Conservation (phyloP, 2,329 filamentous ascomycete species). For the Claviceps africana region DNA sequence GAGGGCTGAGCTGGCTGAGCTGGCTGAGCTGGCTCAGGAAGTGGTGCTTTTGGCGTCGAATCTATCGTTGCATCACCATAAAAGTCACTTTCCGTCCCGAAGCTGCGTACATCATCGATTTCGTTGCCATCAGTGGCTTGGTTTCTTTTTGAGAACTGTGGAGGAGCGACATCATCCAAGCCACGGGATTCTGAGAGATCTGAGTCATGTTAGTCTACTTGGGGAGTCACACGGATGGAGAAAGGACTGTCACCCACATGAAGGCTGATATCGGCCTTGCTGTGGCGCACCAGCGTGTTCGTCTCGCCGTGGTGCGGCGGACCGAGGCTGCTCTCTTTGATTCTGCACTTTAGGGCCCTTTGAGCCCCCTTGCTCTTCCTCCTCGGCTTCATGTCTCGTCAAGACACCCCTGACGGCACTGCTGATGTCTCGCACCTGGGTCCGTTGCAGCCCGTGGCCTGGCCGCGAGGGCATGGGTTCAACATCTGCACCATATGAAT, state of each 20-base stretch:
- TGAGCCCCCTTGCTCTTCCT: conserved; percentile 6
- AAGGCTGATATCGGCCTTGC: background rate
- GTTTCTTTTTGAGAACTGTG: background rate
- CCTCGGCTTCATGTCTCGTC: conserved; percentile 5
- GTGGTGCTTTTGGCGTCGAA: conserved; percentile 12
- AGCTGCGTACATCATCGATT: conserved; percentile 20
- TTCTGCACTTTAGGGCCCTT: background rate
- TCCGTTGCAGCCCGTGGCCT: conserved; percentile 5
- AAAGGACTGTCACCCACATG: background rate
- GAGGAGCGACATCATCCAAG: background rate
- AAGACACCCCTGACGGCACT: conserved; percentile 18
- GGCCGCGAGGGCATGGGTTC: conserved; percentile 18
- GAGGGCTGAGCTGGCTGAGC: background rate
- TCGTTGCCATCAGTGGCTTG: conserved; percentile 12
- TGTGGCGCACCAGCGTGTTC: conserved; percentile 8
- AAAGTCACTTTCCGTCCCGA: conserved; percentile 22
- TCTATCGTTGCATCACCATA: conserved; percentile 24
- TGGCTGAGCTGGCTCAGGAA: background rate
- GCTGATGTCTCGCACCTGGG: conserved; percentile 13
- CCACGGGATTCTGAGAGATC: conserved; percentile 3
- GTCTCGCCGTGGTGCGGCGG: conserved; percentile 8
- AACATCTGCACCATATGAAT: conserved; percentile 23
- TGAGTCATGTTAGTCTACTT: background rate
- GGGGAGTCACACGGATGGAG: too few relatives aligned
- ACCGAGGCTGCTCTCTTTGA: background rate